Base-by-base conservation (phyloP, 1,139 yeast species). In the Candida sanyaensis region DNA sequence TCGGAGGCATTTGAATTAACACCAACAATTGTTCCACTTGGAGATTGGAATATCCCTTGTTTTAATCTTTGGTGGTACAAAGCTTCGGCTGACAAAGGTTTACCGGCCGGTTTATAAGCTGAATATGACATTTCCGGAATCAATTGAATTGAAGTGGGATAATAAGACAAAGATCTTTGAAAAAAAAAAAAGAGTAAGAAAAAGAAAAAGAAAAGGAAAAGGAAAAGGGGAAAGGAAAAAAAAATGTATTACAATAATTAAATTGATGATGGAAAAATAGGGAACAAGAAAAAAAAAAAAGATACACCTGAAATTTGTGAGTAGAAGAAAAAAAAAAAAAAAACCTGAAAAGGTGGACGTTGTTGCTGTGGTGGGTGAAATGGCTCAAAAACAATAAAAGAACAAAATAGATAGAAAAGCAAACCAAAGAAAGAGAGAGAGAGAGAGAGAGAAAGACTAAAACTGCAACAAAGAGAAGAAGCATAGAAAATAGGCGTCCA, bases 51-150 rank as follows among this genome's bases (percentile, higher is more conserved):
- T 45, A 84, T 75, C 37, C 96, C 96, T 60, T 85, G 86, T 60
- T 81, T 87, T 62, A 86, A 69, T 60, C 86, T 86, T 54, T 90
- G 92, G 57, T 84, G 86, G 69, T 88, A 89, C 47, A 84, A 66
- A 3, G 96, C 96, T 62, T 85, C 88, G 55, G 80, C 81, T 40
- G 89, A 83, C 52, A 86, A 73, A 12, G 89, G 90, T 59, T 81
- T 81, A 17, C 89, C 91, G 53, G 80, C 75, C 47, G 81, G 73
- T 65, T 84, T 89, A 63, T 86, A 86, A 43, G 80, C 83, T 12
- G 83, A 74, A 48, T 67, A 65, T 42, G 75, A 66, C 76, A 71
- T 71, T 3, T 17, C 24, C 10, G 17, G 12, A 10, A 26, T 41
- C 38, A 31, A 31, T 30, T 32, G 29, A 39, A 30, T 37, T 31